Conservation (phyloP, 306 rosid genomes). For the Citrullus amarus region DNA sequence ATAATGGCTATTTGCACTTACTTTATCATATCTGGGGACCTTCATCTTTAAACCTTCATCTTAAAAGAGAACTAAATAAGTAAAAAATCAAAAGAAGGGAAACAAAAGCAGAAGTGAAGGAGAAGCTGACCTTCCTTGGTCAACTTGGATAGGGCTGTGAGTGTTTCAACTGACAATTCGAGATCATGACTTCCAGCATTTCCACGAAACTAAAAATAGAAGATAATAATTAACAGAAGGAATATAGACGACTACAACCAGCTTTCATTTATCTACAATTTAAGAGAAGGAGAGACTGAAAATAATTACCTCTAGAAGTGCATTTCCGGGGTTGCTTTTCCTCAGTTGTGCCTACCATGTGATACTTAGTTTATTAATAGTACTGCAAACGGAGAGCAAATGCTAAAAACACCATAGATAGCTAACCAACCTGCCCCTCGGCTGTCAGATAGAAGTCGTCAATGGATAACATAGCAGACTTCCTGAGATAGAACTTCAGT, state of each 20-base stretch:
- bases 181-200: conserved; percentile 98
- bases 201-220: conserved; percentile 50
- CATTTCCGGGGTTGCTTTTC: conserved; percentile 61
- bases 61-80: conserved; percentile 17
- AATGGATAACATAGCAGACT: conserved; percentile 72
- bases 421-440: conserved; percentile 75
- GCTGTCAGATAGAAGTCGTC: conserved; percentile 89
- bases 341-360: conserved; percentile 59
- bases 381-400: not conserved
- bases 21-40: conserved; percentile 87
- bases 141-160: conserved; percentile 43
- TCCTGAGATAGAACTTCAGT: conserved; percentile 45
- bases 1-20: conserved; percentile 17
- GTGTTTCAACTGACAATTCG: conserved; percentile 56
- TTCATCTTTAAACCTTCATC: conserved; percentile 73
- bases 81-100: not conserved
- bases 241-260: not conserved
- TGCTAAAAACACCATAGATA: conserved; percentile 5
- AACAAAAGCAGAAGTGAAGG: conserved; percentile 5
- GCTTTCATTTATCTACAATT: not conserved
- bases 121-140: conserved; percentile 54
- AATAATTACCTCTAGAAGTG: conserved; percentile 74
- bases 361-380: conserved; percentile 1
- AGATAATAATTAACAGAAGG: not conserved
- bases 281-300: not conserved